phyloP scores from a whole-genome alignment of 208 protist genomes.

The Acanthamoeba lenticulata region DNA sequence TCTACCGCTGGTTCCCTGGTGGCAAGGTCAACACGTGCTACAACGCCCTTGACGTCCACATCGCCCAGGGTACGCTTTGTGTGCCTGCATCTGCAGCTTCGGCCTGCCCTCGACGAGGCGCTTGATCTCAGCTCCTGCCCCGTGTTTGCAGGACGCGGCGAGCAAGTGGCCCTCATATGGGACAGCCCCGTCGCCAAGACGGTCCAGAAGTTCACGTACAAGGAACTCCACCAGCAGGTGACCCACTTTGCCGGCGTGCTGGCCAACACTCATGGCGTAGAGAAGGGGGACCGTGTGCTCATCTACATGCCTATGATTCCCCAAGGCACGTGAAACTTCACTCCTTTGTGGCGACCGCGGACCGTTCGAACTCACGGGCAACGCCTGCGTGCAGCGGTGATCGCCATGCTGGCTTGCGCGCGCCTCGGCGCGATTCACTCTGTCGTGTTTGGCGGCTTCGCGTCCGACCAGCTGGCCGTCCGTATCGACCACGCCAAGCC shows the following conservation, averaged over 20 bases:
- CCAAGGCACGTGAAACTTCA: neutral
- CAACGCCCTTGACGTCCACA: constrained; percentile 70
- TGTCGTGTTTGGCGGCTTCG: constrained; percentile 78
- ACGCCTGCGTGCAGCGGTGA: neutral
- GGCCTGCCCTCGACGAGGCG: neutral
- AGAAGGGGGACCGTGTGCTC: constrained; percentile 59
- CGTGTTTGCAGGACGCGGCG: neutral
- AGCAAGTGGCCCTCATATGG: constrained; percentile 20
- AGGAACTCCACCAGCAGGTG: neutral
- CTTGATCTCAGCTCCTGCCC: neutral
- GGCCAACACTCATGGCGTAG: constrained; percentile 1
- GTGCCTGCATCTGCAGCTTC: neutral
- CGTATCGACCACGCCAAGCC: constrained; percentile 66
- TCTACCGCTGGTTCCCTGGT: neutral
- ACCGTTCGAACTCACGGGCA: neutral
- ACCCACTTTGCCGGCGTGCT: neutral
- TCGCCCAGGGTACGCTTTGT: neutral
- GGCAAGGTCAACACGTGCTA: constrained; percentile 69
- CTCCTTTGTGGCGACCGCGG: no score
- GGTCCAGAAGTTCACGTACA: constrained; percentile 8
- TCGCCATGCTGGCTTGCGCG: constrained; percentile 69
- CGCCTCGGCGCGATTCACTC: constrained; percentile 67
- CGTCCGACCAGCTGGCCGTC: constrained; percentile 65
- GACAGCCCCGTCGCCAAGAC: constrained; percentile 43
- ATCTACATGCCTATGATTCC: constrained; percentile 74